phyloP scores from a whole-genome alignment of 2,329 filamentous ascomycete species.

The Botrytis fragariae region DNA sequence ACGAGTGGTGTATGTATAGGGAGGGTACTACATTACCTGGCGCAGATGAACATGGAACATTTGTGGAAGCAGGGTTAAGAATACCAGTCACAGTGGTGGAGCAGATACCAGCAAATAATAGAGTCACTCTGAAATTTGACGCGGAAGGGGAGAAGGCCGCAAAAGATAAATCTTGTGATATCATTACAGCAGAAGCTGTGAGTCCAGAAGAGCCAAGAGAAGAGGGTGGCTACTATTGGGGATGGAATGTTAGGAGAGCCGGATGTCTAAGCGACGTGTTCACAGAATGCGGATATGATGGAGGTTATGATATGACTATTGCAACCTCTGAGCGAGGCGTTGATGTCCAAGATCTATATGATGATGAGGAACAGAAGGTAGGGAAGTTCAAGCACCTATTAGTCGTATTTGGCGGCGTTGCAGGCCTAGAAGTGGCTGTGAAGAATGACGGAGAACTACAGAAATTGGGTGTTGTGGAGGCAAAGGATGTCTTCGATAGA shows the following conservation, averaged over 20 bases:
- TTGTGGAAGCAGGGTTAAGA: constrained; percentile 58
- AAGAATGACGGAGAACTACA: constrained; percentile 58
- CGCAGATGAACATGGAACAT: constrained; percentile 46
- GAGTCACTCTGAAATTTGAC: constrained; percentile 69
- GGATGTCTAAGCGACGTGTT: constrained; percentile 69
- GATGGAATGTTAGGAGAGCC: constrained; percentile 68
- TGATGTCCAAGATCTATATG: constrained; percentile 41
- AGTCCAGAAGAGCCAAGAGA: constrained; percentile 67
- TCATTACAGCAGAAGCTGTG: constrained; percentile 55
- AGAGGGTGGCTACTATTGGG: constrained; percentile 83
- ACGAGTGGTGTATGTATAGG: constrained; percentile 76
- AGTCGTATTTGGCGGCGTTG: constrained; percentile 76
- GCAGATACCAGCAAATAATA: constrained; percentile 64
- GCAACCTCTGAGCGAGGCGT: constrained; percentile 75
- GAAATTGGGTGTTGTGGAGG: constrained; percentile 56
- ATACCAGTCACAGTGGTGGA: constrained; percentile 46
- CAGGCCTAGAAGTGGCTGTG: constrained; percentile 74
- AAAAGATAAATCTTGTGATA: constrained; percentile 25
- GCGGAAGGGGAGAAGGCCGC: constrained; percentile 43
- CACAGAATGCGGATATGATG: constrained; percentile 70
- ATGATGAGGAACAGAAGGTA: constrained; percentile 30
- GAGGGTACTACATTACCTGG: constrained; percentile 67
- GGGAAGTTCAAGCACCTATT: constrained; percentile 66
- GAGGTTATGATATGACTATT: constrained; percentile 78
- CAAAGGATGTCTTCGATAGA: constrained; percentile 72